These are phyloP conservation scores for Xylaria polymorpha DNA, from an alignment of 2,329 filamentous ascomycete genomes.

Conservation along the genomic window DNA sequence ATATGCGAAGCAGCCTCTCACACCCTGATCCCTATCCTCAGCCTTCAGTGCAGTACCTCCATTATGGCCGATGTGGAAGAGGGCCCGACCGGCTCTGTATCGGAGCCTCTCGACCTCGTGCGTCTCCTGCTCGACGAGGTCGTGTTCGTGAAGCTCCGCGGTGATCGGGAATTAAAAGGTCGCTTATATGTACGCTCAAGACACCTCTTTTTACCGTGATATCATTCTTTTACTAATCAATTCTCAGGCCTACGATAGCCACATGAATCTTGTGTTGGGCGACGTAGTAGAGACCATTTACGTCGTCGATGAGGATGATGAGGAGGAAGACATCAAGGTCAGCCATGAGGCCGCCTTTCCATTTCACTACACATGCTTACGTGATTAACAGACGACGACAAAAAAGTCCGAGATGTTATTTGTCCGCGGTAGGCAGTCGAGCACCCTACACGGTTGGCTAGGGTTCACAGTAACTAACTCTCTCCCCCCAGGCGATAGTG, in stretches of 20 bases:
- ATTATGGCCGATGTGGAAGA: slow-evolving; percentile 87
- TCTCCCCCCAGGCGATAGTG: slow-evolving; percentile 35
- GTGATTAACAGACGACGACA: slow-evolving; percentile 77
- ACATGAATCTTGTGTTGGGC: slow-evolving; percentile 95
- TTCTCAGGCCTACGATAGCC: slow-evolving; percentile 91
- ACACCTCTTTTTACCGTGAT: background rate
- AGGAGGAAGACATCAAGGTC: slow-evolving; percentile 81
- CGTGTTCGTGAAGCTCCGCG: slow-evolving; percentile 96
- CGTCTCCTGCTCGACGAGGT: slow-evolving; percentile 94
- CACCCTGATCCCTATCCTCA: background rate
- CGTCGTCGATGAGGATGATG: slow-evolving; percentile 87
- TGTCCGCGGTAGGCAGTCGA: slow-evolving; percentile 82
- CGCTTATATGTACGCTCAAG: slow-evolving; percentile 81
- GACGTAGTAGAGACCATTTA: slow-evolving; percentile 99
- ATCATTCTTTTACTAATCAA: slow-evolving; percentile 17
- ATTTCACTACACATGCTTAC: slow-evolving; percentile 10
- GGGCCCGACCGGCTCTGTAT: slow-evolving; percentile 77
- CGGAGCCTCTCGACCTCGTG: slow-evolving; percentile 95
- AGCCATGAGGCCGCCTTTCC: slow-evolving; percentile 39
- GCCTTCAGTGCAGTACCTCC: slow-evolving; percentile 13
- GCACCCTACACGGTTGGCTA: background rate
- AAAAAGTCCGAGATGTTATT: slow-evolving; percentile 99
- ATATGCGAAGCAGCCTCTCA: slow-evolving; percentile 1
- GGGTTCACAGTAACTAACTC: slow-evolving; percentile 22
- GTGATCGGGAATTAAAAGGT: slow-evolving; percentile 94